A percentile compares a stretch with the other conserved stretches of the same genome.
These are phyloP conservation scores for Corynespora cassiicola DNA, from an alignment of 2,329 filamentous ascomycete genomes.

Conservation along the genomic window DNA sequence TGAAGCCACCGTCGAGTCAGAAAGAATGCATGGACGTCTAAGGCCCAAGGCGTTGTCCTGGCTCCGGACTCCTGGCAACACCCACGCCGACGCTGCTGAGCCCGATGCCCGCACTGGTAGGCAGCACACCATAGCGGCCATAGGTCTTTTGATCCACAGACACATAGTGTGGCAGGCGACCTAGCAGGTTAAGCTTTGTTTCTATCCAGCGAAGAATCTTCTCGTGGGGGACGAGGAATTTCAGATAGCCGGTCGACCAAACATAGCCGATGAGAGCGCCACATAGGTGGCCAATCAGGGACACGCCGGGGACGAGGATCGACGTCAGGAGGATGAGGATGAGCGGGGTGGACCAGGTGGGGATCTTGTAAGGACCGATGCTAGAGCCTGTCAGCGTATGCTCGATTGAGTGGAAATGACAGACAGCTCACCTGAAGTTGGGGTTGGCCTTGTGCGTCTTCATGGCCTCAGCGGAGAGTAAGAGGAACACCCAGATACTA, in stretches of 20 bases:
- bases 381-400: constrained; percentile 37
- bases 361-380: constrained; percentile 72
- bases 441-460: constrained; percentile 85
- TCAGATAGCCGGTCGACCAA: constrained; percentile 87
- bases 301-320: constrained; percentile 80
- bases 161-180: constrained; percentile 86
- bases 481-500: constrained; percentile 91
- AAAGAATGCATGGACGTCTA: constrained; percentile 6
- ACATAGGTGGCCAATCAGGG: constrained; percentile 84
- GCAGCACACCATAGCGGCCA: constrained; percentile 88
- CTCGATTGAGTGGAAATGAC: constrained; percentile 41
- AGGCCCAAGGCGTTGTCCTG: constrained; percentile 36
- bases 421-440: constrained; percentile 63
- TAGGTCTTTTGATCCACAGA: constrained; percentile 96
- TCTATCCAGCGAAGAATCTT: constrained; percentile 88
- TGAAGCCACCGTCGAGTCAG: background rate
- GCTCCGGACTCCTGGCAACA: constrained; percentile 34
- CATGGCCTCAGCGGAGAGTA: constrained; percentile 84
- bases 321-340: constrained; percentile 75
- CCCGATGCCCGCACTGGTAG: constrained; percentile 48
- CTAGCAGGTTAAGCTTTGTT: constrained; percentile 83
- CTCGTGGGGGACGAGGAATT: constrained; percentile 88
- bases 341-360: constrained; percentile 92
- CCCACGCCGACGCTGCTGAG: constrained; percentile 19
- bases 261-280: constrained; percentile 85